These are phyloP conservation scores for Onygena corvina DNA, from an alignment of 2,329 filamentous ascomycete species.

Conservation along the genomic window DNA sequence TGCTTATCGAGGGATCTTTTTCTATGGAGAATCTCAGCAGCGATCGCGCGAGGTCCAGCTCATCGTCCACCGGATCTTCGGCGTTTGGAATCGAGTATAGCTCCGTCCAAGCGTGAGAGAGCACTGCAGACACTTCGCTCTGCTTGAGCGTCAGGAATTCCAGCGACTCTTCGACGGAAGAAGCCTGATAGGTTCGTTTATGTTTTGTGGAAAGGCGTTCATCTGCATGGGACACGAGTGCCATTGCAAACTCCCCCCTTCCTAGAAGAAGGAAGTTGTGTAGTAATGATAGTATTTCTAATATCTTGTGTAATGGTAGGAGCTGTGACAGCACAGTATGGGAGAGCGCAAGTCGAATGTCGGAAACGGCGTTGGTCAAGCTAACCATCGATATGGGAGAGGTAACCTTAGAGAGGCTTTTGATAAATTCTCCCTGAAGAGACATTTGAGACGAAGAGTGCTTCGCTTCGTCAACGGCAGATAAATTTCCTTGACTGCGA, in stretches of 20 bases:
- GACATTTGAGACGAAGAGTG: conserved; percentile 49
- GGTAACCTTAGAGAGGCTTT: conserved; percentile 53
- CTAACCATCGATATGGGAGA: conserved; percentile 62
- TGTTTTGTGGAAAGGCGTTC: conserved; percentile 63
- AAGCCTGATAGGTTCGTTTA: conserved; percentile 38
- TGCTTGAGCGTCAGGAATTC: conserved; percentile 65
- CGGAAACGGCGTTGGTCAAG: conserved; percentile 59
- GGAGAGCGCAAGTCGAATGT: conserved; percentile 70
- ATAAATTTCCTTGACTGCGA: conserved; percentile 39
- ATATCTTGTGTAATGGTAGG: conserved; percentile 62
- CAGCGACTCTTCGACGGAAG: conserved; percentile 34
- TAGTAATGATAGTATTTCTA: conserved; percentile 64
- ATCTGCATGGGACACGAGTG: conserved; percentile 74
- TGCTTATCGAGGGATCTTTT: conserved; percentile 21
- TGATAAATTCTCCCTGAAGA: conserved; percentile 32
- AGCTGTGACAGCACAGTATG: conserved; percentile 72
- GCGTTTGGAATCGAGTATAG: conserved; percentile 66
- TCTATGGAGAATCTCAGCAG: conserved; percentile 52
- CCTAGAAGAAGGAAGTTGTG: conserved; percentile 79
- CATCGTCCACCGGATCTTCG: conserved; percentile 61
- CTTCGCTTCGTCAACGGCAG: conserved; percentile 22
- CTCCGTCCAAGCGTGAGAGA: conserved; percentile 66
- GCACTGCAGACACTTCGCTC: conserved; percentile 65
- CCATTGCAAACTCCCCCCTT: conserved; percentile 81
- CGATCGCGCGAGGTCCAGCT: conserved; percentile 69